Percentiles rank a stretch among this genome's conserved stretches.
Evolutionary conservation across 2,329 filamentous ascomycete genomes (phyloP).

Genomic region (Verticillium nonalfalfae): DNA sequence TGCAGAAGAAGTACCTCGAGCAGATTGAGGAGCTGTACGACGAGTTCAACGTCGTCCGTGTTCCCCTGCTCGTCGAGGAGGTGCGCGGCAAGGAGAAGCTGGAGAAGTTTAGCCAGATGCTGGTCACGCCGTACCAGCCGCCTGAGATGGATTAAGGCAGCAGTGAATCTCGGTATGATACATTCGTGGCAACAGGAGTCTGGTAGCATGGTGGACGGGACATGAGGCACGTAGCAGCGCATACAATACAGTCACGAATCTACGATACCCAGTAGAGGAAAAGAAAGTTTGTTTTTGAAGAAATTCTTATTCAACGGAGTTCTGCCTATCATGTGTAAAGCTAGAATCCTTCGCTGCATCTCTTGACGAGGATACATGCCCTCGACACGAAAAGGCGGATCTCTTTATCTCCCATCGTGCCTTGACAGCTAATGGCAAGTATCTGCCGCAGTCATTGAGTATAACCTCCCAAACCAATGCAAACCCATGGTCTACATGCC

Average conservation of each 20-base stretch:
- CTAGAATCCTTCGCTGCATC: conserved; percentile 6
- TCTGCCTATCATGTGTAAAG: conserved; percentile 3
- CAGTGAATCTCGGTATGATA: background rate
- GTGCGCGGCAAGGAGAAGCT: conserved; percentile 91
- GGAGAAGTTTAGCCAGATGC: conserved; percentile 84
- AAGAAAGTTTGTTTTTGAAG: background rate
- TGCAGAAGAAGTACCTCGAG: conserved; percentile 99
- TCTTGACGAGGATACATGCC: background rate
- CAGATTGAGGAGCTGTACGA: conserved; percentile 98
- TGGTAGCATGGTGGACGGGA: background rate
- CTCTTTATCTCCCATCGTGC: background rate
- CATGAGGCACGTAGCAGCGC: background rate
- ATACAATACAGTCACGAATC: conserved; percentile 12
- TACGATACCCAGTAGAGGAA: conserved; percentile 7
- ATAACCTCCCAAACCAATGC: background rate
- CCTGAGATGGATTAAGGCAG: conserved; percentile 32
- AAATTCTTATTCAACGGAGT: background rate
- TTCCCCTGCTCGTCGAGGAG: conserved; percentile 93
- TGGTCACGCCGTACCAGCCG: conserved; percentile 69
- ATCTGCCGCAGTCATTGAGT: background rate
- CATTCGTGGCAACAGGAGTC: background rate
- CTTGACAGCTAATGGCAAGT: background rate
- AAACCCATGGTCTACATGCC: background rate
- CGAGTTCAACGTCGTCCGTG: conserved; percentile 98
- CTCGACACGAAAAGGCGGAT: background rate